A percentile compares a stretch with the other conserved stretches of the same genome.
Evolutionary conservation across 371 early-diverging fungal genomes (phyloP).

Genomic region (Lichtheimia hyalospora): DNA sequence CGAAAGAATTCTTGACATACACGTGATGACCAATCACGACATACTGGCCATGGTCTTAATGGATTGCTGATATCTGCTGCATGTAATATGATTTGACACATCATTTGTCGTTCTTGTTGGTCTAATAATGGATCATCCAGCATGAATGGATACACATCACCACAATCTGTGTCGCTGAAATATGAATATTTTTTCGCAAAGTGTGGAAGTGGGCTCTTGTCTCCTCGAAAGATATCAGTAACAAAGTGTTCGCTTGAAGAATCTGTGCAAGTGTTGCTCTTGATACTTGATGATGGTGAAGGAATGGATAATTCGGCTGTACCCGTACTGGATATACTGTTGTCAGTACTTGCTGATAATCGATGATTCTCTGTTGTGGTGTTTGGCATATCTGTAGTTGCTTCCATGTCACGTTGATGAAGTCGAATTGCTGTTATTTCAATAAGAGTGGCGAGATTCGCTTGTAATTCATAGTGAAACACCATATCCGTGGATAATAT

Average conservation of each 20-base stretch:
- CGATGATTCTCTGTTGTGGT: background rate
- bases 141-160: background rate
- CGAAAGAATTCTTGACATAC: constrained; percentile 83
- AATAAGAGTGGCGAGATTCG: constrained; percentile 43
- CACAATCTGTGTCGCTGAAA: background rate
- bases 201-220: constrained; percentile 38
- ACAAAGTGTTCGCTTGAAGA: constrained; percentile 6
- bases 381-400: too few relatives aligned
- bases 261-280: background rate
- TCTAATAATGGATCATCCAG: constrained; percentile 9
- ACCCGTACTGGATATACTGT: background rate
- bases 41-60: constrained; percentile 80
- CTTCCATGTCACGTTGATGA: background rate
- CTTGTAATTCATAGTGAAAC: constrained; percentile 81
- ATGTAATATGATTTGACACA: constrained; percentile 76
- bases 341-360: background rate
- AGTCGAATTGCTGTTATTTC: constrained; percentile 15
- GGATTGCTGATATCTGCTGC: constrained; percentile 91
- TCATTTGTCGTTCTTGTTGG: constrained; percentile 53
- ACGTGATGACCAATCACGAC: constrained; percentile 82
- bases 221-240: constrained; percentile 3
- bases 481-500: constrained; percentile 90
- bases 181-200: constrained; percentile 11
- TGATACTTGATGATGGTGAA: too few relatives aligned
- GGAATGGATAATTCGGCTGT: too few relatives aligned